Evolutionary conservation across 768 basidiomycete species (phyloP).

Genomic region (Boletus tomentosulus): DNA sequence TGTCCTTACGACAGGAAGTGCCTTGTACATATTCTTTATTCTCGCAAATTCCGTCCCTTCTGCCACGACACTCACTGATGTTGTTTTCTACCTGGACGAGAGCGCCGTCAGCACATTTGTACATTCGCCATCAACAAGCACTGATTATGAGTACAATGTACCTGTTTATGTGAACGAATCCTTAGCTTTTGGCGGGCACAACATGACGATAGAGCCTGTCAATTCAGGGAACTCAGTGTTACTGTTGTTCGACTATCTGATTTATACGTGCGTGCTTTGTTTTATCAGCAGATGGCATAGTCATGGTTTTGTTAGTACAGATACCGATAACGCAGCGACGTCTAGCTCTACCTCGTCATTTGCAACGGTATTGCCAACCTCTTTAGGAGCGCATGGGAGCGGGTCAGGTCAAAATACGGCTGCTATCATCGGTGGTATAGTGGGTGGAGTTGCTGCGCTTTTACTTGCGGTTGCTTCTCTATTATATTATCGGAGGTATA

Average conservation of each 20-base stretch:
- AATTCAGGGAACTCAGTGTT: neutral
- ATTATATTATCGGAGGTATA: slow-evolving; percentile 2
- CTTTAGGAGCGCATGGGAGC: neutral
- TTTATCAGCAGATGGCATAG: neutral
- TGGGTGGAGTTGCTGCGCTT: slow-evolving; percentile 2
- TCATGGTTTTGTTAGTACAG: slow-evolving; percentile 1
- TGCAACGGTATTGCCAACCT: neutral
- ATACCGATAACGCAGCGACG: neutral
- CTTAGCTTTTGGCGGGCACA: slow-evolving; percentile 3
- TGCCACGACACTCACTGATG: neutral
- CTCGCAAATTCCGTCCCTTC: neutral
- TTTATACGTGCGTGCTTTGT: slow-evolving; percentile 13
- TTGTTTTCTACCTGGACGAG: slow-evolving; percentile 10
- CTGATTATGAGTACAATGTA: slow-evolving; percentile 12
- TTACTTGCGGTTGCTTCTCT: neutral
- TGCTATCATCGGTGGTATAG: slow-evolving; percentile 6
- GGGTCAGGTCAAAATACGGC: neutral
- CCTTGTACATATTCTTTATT: slow-evolving; percentile 12
- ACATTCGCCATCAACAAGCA: neutral
- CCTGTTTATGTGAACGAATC: slow-evolving; percentile 10
- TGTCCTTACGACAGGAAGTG: slow-evolving; percentile 5
- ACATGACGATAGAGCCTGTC: slow-evolving; percentile 6
- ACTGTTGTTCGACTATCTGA: slow-evolving; percentile 17
- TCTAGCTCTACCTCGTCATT: neutral
- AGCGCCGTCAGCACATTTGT: neutral